Base-by-base conservation (phyloP, 2,329 filamentous ascomycete species). In the Ophiostoma novo-ulmi region DNA sequence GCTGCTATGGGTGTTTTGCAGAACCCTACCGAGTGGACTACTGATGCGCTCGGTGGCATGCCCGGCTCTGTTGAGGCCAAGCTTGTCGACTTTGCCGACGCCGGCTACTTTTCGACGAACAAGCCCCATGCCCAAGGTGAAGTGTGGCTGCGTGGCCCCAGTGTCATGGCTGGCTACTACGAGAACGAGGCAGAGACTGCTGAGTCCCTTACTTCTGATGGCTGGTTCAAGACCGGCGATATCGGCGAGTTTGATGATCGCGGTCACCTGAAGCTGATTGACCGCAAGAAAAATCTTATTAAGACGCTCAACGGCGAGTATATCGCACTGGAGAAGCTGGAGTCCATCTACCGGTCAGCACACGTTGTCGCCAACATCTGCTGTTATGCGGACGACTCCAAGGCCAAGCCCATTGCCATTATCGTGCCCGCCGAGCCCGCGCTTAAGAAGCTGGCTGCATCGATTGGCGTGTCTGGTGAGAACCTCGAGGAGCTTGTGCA, bases 141-240 rank as follows among this genome's bases (percentile, higher is more conserved):
- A 80, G 90, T 97, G 77, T 94, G 90, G 90, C 93, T 97, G 75
- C 90, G 92, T 66, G 93, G 93, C 36, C 85, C 85, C 44, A 85
- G 87, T 72, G 89, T 97, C 68, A 87, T 89, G 71, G 81, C 84
- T 8, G 88, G 88, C 64, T 97, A 97, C 81, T 91, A 90, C 76
- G 83, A 94, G 72, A 91, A 95, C 76, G 87, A 89, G 66, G 84
- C 91, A 78, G 91, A 95, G 82, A 95, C 91, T 39, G 82, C 83
- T 63, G 88, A 88, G 75, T 82, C 89, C 1, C 86, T 93, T 73
- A 88, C 88, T 0, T 81, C 85, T 1, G 92, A 92, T 74, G 90
- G 90, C 65, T 96, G 92, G 92, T 95, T 95, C 85, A 93, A 89
- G 86, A 93, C 91, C 10, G 92, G 92, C 72, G 92, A 94, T 75